A percentile compares a stretch with the other conserved stretches of the same genome.
These are phyloP conservation scores for Lecanosticta acicola DNA, from an alignment of 2,329 filamentous ascomycete species.

Conservation along the genomic window DNA sequence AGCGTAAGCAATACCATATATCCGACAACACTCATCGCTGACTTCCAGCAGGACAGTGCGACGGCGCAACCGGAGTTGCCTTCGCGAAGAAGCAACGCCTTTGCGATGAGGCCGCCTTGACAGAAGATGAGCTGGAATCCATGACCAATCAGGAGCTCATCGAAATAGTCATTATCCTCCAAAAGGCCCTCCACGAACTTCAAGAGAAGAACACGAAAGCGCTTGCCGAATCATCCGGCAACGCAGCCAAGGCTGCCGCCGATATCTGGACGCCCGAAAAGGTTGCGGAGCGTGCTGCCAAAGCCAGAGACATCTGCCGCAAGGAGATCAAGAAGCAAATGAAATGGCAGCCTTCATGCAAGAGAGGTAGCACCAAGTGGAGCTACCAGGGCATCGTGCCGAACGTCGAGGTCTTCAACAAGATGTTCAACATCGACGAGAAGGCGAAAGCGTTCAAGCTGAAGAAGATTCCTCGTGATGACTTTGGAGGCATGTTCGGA, in stretches of 20 bases:
- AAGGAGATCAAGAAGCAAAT: slow-evolving; percentile 8
- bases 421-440: slow-evolving; percentile 1
- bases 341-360: slow-evolving; percentile 10
- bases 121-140: background rate
- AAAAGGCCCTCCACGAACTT: background rate
- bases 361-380: slow-evolving; percentile 3
- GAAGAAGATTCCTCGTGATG: slow-evolving; percentile 1
- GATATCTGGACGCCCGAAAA: slow-evolving; percentile 3
- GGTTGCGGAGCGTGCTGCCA: slow-evolving; percentile 3
- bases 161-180: background rate
- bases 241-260: background rate
- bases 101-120: background rate
- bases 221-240: background rate
- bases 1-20: no score
- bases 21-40: no score
- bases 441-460: slow-evolving; percentile 3
- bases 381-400: slow-evolving; percentile 4
- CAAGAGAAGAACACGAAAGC: background rate
- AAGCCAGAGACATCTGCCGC: background rate
- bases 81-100: background rate
- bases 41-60: no score
- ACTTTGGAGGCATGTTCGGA: slow-evolving; percentile 1
- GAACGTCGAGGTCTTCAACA: slow-evolving; percentile 1
- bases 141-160: slow-evolving; percentile 1
- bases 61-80: background rate